Base-by-base conservation (phyloP, 345 rosid genomes). In the Orychophragmus violaceus region DNA sequence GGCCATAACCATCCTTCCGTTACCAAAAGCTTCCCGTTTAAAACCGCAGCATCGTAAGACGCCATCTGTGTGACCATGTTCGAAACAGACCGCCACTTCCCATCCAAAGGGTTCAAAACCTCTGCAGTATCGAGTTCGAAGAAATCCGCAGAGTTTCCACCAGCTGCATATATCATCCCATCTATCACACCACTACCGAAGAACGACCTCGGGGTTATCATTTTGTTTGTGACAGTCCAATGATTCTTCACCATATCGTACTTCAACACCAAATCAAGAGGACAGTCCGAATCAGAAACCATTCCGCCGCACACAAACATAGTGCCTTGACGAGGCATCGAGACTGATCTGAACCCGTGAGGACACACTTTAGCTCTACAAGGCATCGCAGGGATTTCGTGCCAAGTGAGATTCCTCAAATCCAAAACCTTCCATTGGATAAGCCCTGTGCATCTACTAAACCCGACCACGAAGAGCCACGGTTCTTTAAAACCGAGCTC, bases 1-100 rank as follows among this genome's bases (percentile, higher is more conserved):
- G 97, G 97, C 96, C 96, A 91, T 66, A 91, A 64, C 97, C 97
- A 91, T 53, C 97, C 97, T 80, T 88, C 96, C 0, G 97, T 88
- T 8, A 91, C 94, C 13, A 88, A 81, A 41, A 91, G 87, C 71
- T 85, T 88, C 36, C 97, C 96, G 17, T 85, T 77, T 14, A 88
- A 81, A 66, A 91, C 96, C 0, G 94, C 91, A 16, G 96, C 74
- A 71, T 91, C 91, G 42, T 87, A 91, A 9, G 94, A 82, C 17
- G 91, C 86, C 97, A 91, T 91, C 37, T 84, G 79, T 1, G 90
- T 64, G 3, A 87, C 87, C 97, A 88, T 91, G 70, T 68, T 80
- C 4, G 91, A 78, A 59, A 86, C 79, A 0, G 78, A 45, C 7
- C 29, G 66, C 97, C 97, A 91, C 19, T 32, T 79, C 42, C 96